Conservation (phyloP, 768 basidiomycete species). For the Tubosaeta sp. region DNA sequence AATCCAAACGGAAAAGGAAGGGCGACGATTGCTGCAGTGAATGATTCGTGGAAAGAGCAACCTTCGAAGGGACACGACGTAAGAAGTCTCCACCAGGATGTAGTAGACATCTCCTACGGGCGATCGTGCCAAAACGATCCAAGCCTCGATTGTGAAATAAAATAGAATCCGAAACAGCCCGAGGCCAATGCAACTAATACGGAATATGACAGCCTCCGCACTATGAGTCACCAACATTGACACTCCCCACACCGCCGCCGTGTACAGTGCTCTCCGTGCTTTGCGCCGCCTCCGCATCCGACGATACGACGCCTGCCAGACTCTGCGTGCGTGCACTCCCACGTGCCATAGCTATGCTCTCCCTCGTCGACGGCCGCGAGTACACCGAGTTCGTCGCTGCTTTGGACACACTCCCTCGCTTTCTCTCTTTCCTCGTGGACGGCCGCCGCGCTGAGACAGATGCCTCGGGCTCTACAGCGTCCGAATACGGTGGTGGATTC, state of each 20-base stretch:
- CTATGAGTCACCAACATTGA: neutral
- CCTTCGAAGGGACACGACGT: no score
- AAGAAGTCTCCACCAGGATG: no score
- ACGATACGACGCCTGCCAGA: neutral
- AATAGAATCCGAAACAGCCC: no score
- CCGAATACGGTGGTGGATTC: constrained; percentile 28
- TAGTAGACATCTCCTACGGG: no score
- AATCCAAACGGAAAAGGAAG: no score
- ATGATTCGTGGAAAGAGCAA: no score
- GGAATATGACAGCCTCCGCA: no score
- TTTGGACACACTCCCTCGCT: constrained; percentile 4
- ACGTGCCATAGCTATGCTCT: neutral
- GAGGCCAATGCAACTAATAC: no score
- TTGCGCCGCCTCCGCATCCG: neutral
- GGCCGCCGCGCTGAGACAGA: neutral
- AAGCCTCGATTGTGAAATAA: no score
- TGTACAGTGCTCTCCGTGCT: neutral
- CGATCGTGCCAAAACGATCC: no score
- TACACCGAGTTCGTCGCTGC: constrained; percentile 5
- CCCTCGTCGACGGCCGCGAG: constrained; percentile 6
- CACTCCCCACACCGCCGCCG: neutral
- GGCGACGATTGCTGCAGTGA: no score
- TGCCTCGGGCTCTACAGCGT: neutral
- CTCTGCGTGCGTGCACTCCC: neutral
- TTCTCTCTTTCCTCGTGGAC: constrained; percentile 2